Evolutionary conservation across 1,139 yeast species (phyloP), one percentile per base, ranked within the genome.

Genomic region (Pichia sp.): DNA sequence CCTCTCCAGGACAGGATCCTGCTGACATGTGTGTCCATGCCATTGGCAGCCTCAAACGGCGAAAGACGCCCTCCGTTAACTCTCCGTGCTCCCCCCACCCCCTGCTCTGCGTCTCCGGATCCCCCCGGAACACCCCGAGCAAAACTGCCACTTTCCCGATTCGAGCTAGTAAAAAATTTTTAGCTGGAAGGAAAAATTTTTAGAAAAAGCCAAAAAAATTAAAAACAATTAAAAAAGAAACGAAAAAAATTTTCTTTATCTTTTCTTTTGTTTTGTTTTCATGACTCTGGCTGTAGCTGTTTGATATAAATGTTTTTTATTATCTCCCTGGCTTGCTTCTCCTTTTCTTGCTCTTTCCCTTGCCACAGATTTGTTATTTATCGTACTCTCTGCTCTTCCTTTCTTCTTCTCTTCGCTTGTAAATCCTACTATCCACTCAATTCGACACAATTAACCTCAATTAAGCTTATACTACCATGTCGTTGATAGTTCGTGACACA

Each of bases 401-500:
- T 28, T 3, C 22, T 12, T 23, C 22, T 19, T 2, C 16, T 4
- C 37, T 26, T 18, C 9, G 23, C 40, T 12, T 10, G n/a, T 22
- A 13, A 19, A 37, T 9, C 22, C 18, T n/a, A 5, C 10, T 16
- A 13, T 41, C 43, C 16, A 22, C 41, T 43, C 30, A 22, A 34
- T 41, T 42, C 22, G 28, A 7, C 44, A 40, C 44, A 48, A 41
- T 41, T 46, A n/a, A 8, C 31, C 44, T 46, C 55, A 52, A 52
- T 49, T 49, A 23, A 5, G 25, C 45, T 21, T 47, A 37, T 30
- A 47, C 46, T 40, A 30, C 34, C 40, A 53, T 53, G 54, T 53
- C 56, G 13, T 6, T 44, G 26, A 40, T 50, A 26, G 34, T 48
- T 5, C 50, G 55, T 41, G 46, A 53, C 25, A 31, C 54, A 16